phyloP scores from a whole-genome alignment of 1,284 basidiomycete species.

The Apiotrichum brassicae region DNA sequence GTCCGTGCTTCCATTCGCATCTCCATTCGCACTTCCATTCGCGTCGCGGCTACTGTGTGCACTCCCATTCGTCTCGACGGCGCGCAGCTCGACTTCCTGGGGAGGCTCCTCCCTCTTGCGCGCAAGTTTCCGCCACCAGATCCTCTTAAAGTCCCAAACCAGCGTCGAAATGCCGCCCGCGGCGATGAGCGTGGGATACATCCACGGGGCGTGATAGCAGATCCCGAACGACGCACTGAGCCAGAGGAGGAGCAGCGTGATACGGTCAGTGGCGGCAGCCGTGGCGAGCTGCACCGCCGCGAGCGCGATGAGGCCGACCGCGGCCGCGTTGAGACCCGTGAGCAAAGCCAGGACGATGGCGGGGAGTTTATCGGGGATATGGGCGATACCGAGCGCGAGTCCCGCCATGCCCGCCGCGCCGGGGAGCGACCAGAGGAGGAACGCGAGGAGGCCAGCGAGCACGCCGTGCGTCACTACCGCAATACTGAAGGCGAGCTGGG shows the following conservation, averaged over 20 bases:
- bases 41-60: not conserved
- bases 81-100: slow-evolving; percentile 1
- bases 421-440: slow-evolving; percentile 49
- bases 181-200: slow-evolving; percentile 46
- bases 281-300: slow-evolving; percentile 54
- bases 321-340: slow-evolving; percentile 56
- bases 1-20: not conserved
- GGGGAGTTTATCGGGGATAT: slow-evolving; percentile 51
- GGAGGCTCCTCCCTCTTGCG: not conserved
- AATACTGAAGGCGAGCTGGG: slow-evolving; percentile 47
- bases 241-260: slow-evolving; percentile 52
- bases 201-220: slow-evolving; percentile 53
- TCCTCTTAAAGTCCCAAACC: slow-evolving; percentile 34
- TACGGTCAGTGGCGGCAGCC: slow-evolving; percentile 51
- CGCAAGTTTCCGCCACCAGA: slow-evolving; percentile 2
- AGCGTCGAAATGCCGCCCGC: slow-evolving; percentile 39
- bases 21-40: not conserved
- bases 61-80: not conserved
- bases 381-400: slow-evolving; percentile 52
- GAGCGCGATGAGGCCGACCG: slow-evolving; percentile 56
- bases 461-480: slow-evolving; percentile 43
- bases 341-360: slow-evolving; percentile 53
- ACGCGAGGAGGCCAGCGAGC: slow-evolving; percentile 41
- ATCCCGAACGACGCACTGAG: slow-evolving; percentile 51
- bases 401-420: slow-evolving; percentile 54